These are phyloP conservation scores for Hypoxylon fragiforme DNA, from an alignment of 495 filamentous ascomycete genomes.

Conservation along the genomic window DNA sequence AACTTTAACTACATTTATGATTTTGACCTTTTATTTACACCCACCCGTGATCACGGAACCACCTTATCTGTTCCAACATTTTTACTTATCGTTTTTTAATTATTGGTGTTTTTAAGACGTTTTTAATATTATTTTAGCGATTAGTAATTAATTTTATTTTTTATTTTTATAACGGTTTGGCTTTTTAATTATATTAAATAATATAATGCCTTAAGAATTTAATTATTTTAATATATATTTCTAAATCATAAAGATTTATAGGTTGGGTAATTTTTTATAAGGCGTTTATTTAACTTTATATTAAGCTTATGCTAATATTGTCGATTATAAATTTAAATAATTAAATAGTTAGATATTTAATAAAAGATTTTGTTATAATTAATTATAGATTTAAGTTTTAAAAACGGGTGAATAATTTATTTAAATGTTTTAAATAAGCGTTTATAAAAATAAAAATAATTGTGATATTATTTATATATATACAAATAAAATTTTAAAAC, in stretches of 20 bases:
- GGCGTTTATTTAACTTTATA: background rate
- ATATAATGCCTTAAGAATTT: background rate
- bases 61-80: too few species aligned
- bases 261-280: background rate
- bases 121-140: background rate
- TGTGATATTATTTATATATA: background rate
- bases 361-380: background rate
- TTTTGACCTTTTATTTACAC: too few species aligned
- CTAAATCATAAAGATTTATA: background rate
- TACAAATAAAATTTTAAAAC: background rate
- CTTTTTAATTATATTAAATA: background rate
- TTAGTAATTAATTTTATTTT: background rate
- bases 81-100: background rate
- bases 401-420: background rate
- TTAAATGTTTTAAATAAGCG: background rate
- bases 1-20: too few species aligned
- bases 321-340: background rate
- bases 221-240: background rate
- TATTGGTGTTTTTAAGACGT: background rate
- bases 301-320: background rate
- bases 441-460: background rate
- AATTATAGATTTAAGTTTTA: background rate
- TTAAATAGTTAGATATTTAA: background rate
- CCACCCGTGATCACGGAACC: too few species aligned
- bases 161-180: background rate